Percentiles rank a stretch among this genome's conserved stretches.
Evolutionary conservation across 1,284 basidiomycete genomes (phyloP).

Genomic region (Cryptococcus hybrid): DNA sequence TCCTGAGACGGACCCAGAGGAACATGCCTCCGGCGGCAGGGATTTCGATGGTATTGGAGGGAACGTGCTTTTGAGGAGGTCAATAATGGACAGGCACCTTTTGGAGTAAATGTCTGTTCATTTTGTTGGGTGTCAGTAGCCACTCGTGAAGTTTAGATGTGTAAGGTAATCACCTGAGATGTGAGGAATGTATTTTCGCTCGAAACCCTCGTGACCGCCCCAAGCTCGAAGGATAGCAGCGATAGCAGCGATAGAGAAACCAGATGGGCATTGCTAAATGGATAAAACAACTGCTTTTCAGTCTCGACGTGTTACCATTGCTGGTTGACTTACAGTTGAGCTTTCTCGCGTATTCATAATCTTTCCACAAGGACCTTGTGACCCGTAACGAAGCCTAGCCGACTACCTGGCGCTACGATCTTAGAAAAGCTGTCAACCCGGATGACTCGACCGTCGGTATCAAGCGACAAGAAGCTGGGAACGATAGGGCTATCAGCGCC

Average conservation of each 20-base stretch:
- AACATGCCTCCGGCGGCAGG: slow-evolving; percentile 42
- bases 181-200: slow-evolving; percentile 37
- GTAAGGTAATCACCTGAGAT: slow-evolving; percentile 21
- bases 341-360: slow-evolving; percentile 38
- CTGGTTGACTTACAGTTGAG: slow-evolving; percentile 22
- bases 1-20: slow-evolving; percentile 36
- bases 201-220: slow-evolving; percentile 41
- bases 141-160: background rate
- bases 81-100: slow-evolving; percentile 28
- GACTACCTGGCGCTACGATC: slow-evolving; percentile 71
- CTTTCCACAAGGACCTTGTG: slow-evolving; percentile 28
- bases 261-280: slow-evolving; percentile 35
- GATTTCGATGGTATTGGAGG: slow-evolving; percentile 20
- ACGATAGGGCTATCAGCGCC: slow-evolving; percentile 45
- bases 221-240: slow-evolving; percentile 33
- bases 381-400: slow-evolving; percentile 69
- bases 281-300: background rate
- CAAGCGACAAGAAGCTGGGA: slow-evolving; percentile 52
- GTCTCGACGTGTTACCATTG: background rate
- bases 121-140: background rate
- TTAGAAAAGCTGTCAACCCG: slow-evolving; percentile 78
- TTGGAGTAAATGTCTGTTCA: slow-evolving; percentile 25
- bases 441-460: slow-evolving; percentile 74
- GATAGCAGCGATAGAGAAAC: slow-evolving; percentile 36
- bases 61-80: slow-evolving; percentile 30